Conservation (phyloP, 208 protist genomes). For the Endotrypanum monterogeii region DNA sequence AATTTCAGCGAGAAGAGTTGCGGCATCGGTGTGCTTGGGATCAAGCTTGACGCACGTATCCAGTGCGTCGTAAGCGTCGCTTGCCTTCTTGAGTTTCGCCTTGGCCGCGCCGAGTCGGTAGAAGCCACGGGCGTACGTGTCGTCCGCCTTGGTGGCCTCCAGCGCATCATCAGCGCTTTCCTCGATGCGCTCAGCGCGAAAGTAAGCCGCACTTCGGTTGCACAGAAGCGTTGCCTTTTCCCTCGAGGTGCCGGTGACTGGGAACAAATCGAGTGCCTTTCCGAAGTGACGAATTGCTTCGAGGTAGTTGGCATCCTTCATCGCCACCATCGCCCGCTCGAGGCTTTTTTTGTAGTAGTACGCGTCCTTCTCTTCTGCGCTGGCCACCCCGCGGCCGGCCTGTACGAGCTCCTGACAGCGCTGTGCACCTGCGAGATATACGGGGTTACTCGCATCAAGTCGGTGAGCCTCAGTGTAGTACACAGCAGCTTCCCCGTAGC, state of each 20-base stretch:
- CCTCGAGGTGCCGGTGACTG: conserved; percentile 16
- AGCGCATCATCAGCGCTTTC: conserved; percentile 67
- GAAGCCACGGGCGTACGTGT: conserved; percentile 70
- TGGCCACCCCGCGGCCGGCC: conserved; percentile 42
- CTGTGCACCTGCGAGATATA: conserved; percentile 38
- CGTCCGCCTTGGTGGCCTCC: conserved; percentile 46
- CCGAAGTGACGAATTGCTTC: conserved; percentile 79
- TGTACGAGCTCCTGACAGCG: conserved; percentile 52
- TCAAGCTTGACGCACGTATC: conserved; percentile 61
- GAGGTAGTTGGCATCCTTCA: conserved; percentile 58
- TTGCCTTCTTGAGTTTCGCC: conserved; percentile 46
- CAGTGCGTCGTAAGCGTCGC: conserved; percentile 56
- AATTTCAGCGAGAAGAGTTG: conserved; percentile 46
- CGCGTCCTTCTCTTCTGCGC: conserved; percentile 36
- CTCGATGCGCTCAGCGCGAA: conserved; percentile 40
- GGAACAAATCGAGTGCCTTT: conserved; percentile 72
- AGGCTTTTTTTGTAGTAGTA: conserved; percentile 86
- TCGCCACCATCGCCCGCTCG: conserved; percentile 66
- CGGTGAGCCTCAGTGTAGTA: conserved; percentile 40
- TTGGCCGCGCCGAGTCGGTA: conserved; percentile 70
- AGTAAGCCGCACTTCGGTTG: conserved; percentile 81
- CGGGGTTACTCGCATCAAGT: conserved; percentile 34
- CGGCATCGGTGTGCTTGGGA: conserved; percentile 49
- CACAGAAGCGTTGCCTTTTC: conserved; percentile 62
- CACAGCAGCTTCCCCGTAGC: conserved; percentile 63